phyloP scores from a whole-genome alignment of 2,329 filamentous ascomycete genomes.

The Xylaria sp. region DNA sequence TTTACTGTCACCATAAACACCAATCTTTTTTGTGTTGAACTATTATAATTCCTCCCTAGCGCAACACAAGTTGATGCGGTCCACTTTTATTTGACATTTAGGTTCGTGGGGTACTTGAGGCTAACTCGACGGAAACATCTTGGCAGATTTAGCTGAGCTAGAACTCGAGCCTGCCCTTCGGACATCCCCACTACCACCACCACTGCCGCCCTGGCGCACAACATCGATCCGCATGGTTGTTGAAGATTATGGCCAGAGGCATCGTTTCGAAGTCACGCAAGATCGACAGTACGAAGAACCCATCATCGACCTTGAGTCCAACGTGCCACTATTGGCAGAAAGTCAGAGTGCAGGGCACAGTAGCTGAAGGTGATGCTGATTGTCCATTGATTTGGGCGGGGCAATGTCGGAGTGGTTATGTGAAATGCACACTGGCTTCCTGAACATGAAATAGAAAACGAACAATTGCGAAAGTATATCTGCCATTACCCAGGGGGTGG shows the following conservation, averaged over 20 bases:
- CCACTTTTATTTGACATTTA: not conserved
- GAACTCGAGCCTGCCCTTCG: not conserved
- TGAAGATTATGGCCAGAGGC: not conserved
- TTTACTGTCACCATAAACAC: not conserved
- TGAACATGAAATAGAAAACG: not conserved
- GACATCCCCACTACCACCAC: not conserved
- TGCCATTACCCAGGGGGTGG: too few relatives aligned
- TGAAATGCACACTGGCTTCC: not conserved
- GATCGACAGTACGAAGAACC: not conserved
- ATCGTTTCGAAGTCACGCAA: not conserved
- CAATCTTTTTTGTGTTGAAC: not conserved
- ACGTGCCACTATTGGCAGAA: not conserved
- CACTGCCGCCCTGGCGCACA: not conserved
- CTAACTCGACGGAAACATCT: slow-evolving; percentile 1
- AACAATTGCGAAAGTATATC: too few relatives aligned
- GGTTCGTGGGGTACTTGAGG: not conserved
- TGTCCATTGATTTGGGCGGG: not conserved
- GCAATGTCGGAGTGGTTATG: not conserved
- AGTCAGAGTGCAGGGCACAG: too few relatives aligned
- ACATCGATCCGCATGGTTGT: slow-evolving; percentile 1
- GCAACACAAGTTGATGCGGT: not conserved
- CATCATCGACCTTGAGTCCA: not conserved
- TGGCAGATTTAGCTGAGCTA: not conserved
- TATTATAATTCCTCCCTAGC: not conserved
- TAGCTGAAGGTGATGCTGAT: not conserved